Evolutionary conservation across 1,284 basidiomycete genomes (phyloP), one percentile per base, ranked within the genome.

Genomic region (Butyriboletus appendiculatus): DNA sequence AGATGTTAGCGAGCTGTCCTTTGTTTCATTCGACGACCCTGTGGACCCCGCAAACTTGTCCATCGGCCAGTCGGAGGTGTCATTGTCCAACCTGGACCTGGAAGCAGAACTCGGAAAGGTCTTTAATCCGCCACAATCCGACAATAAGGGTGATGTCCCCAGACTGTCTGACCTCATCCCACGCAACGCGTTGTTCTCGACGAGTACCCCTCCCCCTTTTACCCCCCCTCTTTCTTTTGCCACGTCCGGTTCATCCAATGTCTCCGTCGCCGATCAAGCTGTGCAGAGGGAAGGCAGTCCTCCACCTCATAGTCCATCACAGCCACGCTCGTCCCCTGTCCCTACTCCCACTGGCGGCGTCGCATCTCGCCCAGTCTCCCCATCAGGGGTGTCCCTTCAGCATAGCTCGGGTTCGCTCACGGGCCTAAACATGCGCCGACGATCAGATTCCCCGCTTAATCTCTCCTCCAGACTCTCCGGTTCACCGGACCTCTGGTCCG

Each of bases 1-100:
- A 45, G 73, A 76, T 2, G 57, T 66, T 10, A 57, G 66, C 45
- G 76, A 76, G 20, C 55, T 69, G 12, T 77, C 76, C 4, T 73
- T 75, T 56, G 54, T 65, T 45, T 76, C 76, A 7, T 55, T 67
- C 9, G 69, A 64, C 20, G 49, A 65, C 45, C 65, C 66, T 20
- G 53, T 72, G 50, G 74, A 75, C 41, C 72, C 72, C 5, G 60
- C 61, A 32, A 75, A 73, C 40, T 48, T 68, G 50, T 71, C 69
- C 18, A 69, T 68, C 6, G 66, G 69, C 30, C 68, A 60, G 35
- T 68, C 68, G 16, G 69, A 71, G 46, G 69, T 71, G 35, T 68
- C 69, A 1, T 47, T 71, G 12, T 71, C 68, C 34, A 67, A 65
- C 44, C 24, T 68, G 7, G 69, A 68, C 33, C 30, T 71, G 33